A percentile compares a stretch with the other conserved stretches of the same genome.
These are phyloP conservation scores for Psidium friedrichsthalianum DNA, from an alignment of 345 rosid species.

Conservation along the genomic window DNA sequence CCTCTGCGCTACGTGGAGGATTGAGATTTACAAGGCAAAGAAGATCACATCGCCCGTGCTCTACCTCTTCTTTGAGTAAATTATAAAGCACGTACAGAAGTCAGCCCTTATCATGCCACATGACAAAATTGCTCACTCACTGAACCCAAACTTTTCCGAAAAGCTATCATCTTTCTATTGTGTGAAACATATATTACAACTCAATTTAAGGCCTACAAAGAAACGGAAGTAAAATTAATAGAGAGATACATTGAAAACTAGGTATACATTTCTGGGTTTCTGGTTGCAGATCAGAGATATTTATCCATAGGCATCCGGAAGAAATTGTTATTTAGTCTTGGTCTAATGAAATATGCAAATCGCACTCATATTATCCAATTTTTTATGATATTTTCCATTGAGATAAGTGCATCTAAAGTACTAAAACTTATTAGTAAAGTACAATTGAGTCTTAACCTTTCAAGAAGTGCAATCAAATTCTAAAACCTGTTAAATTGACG, in stretches of 20 bases:
- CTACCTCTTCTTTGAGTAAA: neutral
- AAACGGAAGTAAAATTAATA: too few relatives aligned
- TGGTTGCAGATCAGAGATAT: neutral
- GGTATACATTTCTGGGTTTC: neutral
- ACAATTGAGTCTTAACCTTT: too few relatives aligned
- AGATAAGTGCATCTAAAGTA: too few relatives aligned
- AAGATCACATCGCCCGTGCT: neutral
- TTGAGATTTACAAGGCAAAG: neutral
- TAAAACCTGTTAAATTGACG: too few relatives aligned
- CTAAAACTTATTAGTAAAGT: too few relatives aligned
- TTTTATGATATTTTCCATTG: neutral
- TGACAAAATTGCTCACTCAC: neutral
- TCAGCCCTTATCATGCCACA: neutral
- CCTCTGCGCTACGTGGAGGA: neutral
- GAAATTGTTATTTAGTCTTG: neutral
- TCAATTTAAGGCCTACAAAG: neutral
- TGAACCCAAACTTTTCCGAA: neutral
- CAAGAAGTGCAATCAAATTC: too few relatives aligned
- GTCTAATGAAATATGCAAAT: neutral
- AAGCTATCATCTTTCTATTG: neutral
- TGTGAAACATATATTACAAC: neutral
- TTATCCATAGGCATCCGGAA: neutral
- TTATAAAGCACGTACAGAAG: neutral
- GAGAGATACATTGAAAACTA: neutral
- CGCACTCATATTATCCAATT: neutral